Evolutionary conservation across 164 flowering plant genomes (phyloP), one percentile per base, ranked within the genome.

Genomic region (Tinospora cordifolia): DNA sequence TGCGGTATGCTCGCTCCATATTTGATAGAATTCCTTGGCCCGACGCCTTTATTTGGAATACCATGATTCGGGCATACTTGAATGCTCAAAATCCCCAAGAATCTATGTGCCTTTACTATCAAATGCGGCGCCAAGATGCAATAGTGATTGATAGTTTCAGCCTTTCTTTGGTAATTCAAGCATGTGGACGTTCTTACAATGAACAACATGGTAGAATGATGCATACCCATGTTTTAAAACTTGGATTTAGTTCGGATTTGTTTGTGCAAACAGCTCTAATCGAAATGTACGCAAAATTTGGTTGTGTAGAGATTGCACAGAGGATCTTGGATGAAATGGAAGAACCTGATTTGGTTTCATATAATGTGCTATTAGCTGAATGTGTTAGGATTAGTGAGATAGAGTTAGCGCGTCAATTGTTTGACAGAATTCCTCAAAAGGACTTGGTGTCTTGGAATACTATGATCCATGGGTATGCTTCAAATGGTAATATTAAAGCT

Each of bases 201-300:
- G 57, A 3, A 8, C 7, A 21, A 17, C 62, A 63, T 24, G 83
- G 83, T 66, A 22, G 15, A 40, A 74, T 26, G 63, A 51, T 79
- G 21, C 85, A 81, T 75, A n/a, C 77, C 60, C 79, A 70, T 65
- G 78, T 72, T 38, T 64, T 75, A 59, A 80, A 74, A 76, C 66
- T 69, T 27, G 84, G 84, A 21, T 81, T 83, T 70, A 54, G 71
- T 19, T 74, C 58, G 30, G 84, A 82, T 77, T 62, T 80, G 75
- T 84, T 81, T 72, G 84, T 84, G 67, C 77, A 73, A 40, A 78
- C 82, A 1, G 84, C 81, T 40, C 74, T 84, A 14, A 64, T 84
- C 11, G 85, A 76, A 46, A 81, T 78, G 81, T 82, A 80, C 63
- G 77, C 83, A 0, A 81, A 67, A 57, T 59, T 74, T 14, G 81